These are phyloP conservation scores for Typha latifolia DNA, from an alignment of 176 grass and related monocot genomes.

Conservation along the genomic window DNA sequence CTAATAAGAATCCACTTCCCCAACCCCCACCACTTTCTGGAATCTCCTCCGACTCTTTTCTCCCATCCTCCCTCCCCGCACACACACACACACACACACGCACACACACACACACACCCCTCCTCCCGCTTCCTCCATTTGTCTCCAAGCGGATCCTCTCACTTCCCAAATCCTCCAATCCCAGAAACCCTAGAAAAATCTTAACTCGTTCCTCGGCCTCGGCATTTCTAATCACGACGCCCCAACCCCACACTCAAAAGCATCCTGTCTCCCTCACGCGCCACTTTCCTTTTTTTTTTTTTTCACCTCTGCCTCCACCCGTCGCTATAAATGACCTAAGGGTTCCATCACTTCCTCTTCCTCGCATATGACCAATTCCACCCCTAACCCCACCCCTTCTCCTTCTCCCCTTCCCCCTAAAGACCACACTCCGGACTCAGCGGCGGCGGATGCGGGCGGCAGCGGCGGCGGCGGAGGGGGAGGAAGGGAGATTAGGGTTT, in stretches of 20 bases:
- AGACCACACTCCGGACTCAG: conserved; percentile 2
- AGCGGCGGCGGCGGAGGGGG: conserved; percentile 16
- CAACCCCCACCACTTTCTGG: too few relatives aligned
- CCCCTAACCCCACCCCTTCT: conserved; percentile 54
- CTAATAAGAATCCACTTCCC: too few relatives aligned
- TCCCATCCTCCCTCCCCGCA: too few relatives aligned
- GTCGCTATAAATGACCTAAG: conserved; percentile 44
- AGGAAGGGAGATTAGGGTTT: neutral
- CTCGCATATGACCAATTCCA: conserved; percentile 70
- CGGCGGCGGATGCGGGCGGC: conserved; percentile 8
- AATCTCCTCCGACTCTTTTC: too few relatives aligned
- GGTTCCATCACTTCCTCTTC: conserved; percentile 14
- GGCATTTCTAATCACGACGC: conserved; percentile 8
- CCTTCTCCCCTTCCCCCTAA: conserved; percentile 17
- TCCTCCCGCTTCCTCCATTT: conserved; percentile 10
- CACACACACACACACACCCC: too few relatives aligned
- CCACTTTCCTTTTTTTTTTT: conserved; percentile 10
- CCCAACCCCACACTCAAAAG: conserved; percentile 1
- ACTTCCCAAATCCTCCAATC: too few relatives aligned
- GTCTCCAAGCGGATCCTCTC: conserved; percentile 2
- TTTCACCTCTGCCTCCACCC: conserved; percentile 1
- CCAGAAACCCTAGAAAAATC: neutral
- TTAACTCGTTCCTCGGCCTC: neutral
- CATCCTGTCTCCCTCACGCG: conserved; percentile 29
- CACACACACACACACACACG: too few relatives aligned